Conservation (phyloP, 129 eudicot genomes). For the Lactuca sativa region DNA sequence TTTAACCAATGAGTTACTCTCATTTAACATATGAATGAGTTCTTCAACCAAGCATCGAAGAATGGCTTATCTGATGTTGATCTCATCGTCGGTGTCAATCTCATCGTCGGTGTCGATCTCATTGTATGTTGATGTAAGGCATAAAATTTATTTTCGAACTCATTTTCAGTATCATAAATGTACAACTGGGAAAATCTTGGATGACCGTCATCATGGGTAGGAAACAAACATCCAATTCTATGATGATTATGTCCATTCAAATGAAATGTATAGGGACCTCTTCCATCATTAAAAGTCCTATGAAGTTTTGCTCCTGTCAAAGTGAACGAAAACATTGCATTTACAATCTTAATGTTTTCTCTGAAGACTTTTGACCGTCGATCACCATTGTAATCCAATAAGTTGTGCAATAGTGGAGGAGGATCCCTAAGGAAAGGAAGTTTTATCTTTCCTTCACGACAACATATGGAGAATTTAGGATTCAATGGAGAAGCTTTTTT, state of each 20-base stretch:
- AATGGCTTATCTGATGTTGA: too few species aligned
- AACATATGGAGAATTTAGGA: conserved; percentile 6
- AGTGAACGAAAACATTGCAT: not conserved
- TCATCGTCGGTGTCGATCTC: too few species aligned
- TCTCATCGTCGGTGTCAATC: too few species aligned
- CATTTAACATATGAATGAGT: not conserved
- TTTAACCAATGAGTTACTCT: not conserved
- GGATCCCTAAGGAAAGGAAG: not conserved
- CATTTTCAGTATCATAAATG: not conserved
- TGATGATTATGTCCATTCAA: conserved; percentile 7
- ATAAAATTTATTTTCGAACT: not conserved
- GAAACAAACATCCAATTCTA: not conserved
- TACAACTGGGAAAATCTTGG: not conserved
- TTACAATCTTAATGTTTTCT: not conserved
- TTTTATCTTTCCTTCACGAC: conserved; percentile 1
- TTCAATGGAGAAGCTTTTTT: not conserved
- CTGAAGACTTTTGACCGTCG: not conserved
- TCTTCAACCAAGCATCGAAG: not conserved
- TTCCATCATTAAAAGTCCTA: not conserved
- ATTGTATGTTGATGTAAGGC: not conserved
- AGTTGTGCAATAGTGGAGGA: not conserved
- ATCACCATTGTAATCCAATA: conserved; percentile 2
- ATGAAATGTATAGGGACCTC: not conserved
- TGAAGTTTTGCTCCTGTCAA: not conserved
- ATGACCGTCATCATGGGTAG: not conserved